Base-by-base conservation (phyloP, 2,329 filamentous ascomycete species). In the Talaromyces sp. region DNA sequence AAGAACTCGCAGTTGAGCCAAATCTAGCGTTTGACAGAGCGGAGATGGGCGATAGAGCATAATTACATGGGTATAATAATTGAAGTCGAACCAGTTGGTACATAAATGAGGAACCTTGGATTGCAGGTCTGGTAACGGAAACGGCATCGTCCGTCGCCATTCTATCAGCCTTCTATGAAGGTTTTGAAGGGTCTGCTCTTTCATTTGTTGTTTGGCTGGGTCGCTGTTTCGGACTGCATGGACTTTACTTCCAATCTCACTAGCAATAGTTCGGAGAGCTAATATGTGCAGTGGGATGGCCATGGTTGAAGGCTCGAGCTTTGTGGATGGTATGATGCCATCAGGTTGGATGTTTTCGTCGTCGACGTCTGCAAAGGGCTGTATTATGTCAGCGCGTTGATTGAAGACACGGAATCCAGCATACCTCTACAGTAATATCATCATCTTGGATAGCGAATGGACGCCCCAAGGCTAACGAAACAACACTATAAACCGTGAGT, bases 361-460 rank as follows among this genome's bases (percentile, higher is more conserved):
- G 41, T 80, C 76, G 7, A 70, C 71, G 27, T 73, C 72, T 3
- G 70, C 67, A 68, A 81, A 81, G 1, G 77, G 74, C 75, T 79
- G 48, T n/a, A 43, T 5, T 8, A 27, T 13, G 19, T 60, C n/a
- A 61, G 27, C 37, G 41, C 19, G 16, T 13, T 13, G 11, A 45
- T 11, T 13, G 7, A 22, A 33, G 16, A 2, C 14, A 10, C n/a
- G 8, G 59, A 61, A 14, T 16, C 2, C 5, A 48, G 58, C 56
- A 50, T 54, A 78, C 77, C 66, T 70, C 66, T 3, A 81, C 74
- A 52, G 81, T 78, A 7, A 82, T 79, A 63, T 82, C 80, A 45
- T 81, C 78, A 50, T 82, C 81, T 24, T 81, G 78, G 3, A 82
- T 72, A 2, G 79, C 80, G 67, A 82, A 82, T 0, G 81, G 80